Evolutionary conservation across 345 rosid species (phyloP), one percentile per base, ranked within the genome.

Genomic region (Aurinia saxatilis): DNA sequence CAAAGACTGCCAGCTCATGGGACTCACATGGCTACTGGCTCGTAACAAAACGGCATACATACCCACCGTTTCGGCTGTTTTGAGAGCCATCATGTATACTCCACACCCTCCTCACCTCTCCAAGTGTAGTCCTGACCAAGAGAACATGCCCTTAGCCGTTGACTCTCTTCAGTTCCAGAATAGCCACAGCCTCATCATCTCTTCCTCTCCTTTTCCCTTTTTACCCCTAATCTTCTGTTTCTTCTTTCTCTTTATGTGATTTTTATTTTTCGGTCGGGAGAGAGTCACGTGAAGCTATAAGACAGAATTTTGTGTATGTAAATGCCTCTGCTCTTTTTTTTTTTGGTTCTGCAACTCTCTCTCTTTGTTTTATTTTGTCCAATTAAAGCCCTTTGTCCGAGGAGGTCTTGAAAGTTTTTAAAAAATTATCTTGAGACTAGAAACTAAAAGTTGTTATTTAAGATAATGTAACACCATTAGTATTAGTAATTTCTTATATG

Each of bases 141-240:
- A 95, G 79, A 88, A 90, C 86, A 95, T 95, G 99, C 99, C 99
- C 1, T 75, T 95, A 54, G 99, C 99, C 35, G 98, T 90, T 44
- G 99, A 95, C 78, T 95, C 99, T 47, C 87, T 90, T 5, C 95
- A 90, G 81, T 79, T 93, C 42, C 81, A 80, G 31, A 74, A 35
- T 57, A 69, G 76, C 19, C 74, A 67, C 51, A 10, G 57, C 80
- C 15, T 73, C 90, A 5, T 45, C 78, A 1, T 30, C 15, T 19
- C 27, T 25, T 44, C 27, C 5, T 36, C 35, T 58, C 12, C 44
- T 11, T 56, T 79, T 57, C 78, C 79, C 15, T 9, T 77, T 68
- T 58, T 82, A 45, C 71, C 75, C 71, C 33, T 72, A 37, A 1
- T 71, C 36, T 36, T 71, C n/a, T 52, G 15, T 29, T 48, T 10